These are phyloP conservation scores for Talaromyces marneffei DNA, from an alignment of 2,329 filamentous ascomycete species.

Conservation along the genomic window DNA sequence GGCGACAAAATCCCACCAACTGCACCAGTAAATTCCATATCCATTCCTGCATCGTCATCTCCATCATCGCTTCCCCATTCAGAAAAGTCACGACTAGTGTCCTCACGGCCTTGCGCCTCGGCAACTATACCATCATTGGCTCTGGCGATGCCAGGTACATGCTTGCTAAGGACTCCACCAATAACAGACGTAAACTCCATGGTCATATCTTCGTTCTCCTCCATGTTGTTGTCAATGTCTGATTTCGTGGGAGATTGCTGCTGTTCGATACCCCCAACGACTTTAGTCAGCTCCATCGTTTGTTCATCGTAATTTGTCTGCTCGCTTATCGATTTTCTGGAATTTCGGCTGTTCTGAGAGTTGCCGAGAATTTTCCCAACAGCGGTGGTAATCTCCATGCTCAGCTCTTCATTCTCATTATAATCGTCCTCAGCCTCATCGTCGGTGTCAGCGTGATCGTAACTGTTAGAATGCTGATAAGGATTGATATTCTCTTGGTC, in stretches of 20 bases:
- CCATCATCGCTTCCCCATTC: conserved; percentile 23
- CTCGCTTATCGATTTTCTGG: conserved; percentile 38
- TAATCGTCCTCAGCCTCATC: conserved; percentile 34
- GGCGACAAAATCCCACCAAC: conserved; percentile 41
- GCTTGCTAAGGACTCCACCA: conserved; percentile 36
- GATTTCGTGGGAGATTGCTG: conserved; percentile 25
- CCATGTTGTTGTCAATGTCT: conserved; percentile 26
- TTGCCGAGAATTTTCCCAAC: conserved; percentile 69
- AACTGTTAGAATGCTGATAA: conserved; percentile 20
- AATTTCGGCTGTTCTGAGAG: conserved; percentile 28
- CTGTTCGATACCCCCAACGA: conserved; percentile 37
- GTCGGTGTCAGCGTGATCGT: not conserved
- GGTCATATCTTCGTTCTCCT: conserved; percentile 43
- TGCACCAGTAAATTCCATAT: conserved; percentile 58
- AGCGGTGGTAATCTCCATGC: conserved; percentile 87
- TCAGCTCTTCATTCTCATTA: conserved; percentile 62
- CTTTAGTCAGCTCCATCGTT: conserved; percentile 45
- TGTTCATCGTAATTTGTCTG: conserved; percentile 45
- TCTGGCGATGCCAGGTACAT: conserved; percentile 8
- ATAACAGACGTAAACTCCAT: conserved; percentile 46
- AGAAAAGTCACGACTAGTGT: conserved; percentile 20
- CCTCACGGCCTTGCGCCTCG: conserved; percentile 16
- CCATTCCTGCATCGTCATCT: conserved; percentile 29
- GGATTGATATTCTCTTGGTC: conserved; percentile 44
- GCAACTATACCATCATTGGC: not conserved